These are phyloP conservation scores for Ormosia emarginata DNA, from an alignment of 306 rosid genomes.

Conservation along the genomic window DNA sequence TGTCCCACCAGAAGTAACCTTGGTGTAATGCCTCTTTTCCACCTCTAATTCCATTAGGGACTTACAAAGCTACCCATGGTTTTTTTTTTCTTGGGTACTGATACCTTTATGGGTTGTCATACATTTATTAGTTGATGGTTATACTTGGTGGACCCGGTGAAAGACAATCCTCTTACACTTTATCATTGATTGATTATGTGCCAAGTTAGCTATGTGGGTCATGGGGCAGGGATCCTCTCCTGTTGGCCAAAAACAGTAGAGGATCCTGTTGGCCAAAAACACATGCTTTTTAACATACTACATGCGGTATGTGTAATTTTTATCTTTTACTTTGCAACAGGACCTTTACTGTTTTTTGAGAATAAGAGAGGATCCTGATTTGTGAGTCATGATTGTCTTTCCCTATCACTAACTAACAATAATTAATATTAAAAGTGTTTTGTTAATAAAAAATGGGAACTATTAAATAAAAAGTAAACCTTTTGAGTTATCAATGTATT, in stretches of 20 bases:
- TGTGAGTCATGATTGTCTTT: not conserved
- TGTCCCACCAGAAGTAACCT: slow-evolving; percentile 84
- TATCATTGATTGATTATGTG: not conserved
- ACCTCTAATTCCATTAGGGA: not conserved
- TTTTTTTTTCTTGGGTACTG: not conserved
- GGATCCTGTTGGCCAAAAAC: too few species aligned
- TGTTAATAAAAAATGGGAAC: too few species aligned
- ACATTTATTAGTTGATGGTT: not conserved
- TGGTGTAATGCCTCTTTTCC: slow-evolving; percentile 64
- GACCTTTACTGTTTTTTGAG: too few species aligned
- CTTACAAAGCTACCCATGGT: not conserved
- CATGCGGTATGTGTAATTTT: too few species aligned
- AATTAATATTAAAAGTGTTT: not conserved
- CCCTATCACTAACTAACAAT: not conserved
- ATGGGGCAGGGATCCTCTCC: too few species aligned
- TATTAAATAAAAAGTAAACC: too few species aligned
- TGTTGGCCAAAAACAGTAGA: too few species aligned
- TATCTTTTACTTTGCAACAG: too few species aligned
- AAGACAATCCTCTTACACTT: not conserved
- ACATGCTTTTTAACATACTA: too few species aligned
- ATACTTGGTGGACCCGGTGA: too few species aligned
- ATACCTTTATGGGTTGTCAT: not conserved
- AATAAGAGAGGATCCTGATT: too few species aligned
- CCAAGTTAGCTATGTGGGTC: not conserved
- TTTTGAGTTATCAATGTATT: too few species aligned